Evolutionary conservation across 2,329 filamentous ascomycete species (phyloP).

Genomic region (Microsporum audouinii): DNA sequence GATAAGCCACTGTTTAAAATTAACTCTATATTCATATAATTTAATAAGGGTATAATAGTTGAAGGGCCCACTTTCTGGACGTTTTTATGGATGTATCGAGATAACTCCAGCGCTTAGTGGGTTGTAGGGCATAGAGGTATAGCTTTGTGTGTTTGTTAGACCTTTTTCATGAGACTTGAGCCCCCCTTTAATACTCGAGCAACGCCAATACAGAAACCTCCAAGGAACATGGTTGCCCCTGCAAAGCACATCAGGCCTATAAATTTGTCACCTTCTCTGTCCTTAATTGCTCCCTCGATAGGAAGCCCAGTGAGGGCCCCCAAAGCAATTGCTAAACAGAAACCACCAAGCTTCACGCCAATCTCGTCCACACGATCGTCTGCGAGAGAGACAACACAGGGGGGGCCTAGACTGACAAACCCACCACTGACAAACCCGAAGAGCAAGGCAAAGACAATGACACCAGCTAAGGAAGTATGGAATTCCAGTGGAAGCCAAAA

Average conservation of each 20-base stretch:
- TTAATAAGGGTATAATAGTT: too few relatives aligned
- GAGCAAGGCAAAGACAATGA: slow-evolving; percentile 6
- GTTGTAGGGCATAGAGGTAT: background rate
- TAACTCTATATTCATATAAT: too few relatives aligned
- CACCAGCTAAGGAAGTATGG: background rate
- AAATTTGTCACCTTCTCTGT: background rate
- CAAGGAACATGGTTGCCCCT: background rate
- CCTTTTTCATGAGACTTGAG: background rate
- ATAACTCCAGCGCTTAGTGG: background rate
- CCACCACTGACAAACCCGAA: slow-evolving; percentile 9
- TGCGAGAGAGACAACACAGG: slow-evolving; percentile 9
- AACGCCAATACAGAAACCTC: background rate
- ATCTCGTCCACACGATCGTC: slow-evolving; percentile 7
- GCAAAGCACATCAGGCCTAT: slow-evolving; percentile 1
- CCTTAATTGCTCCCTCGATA: background rate
- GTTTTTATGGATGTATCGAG: background rate
- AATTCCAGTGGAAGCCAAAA: slow-evolving; percentile 10
- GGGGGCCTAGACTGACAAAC: slow-evolving; percentile 7
- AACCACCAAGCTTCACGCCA: background rate
- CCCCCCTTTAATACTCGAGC: background rate
- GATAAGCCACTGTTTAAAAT: too few relatives aligned
- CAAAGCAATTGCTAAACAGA: background rate
- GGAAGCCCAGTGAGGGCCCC: background rate
- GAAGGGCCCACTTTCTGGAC: background rate
- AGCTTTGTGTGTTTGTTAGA: background rate